Percentiles rank a stretch among this genome's conserved stretches.
These are phyloP conservation scores for Fraxinus anomala DNA, from an alignment of 257 asterid genomes.

Conservation along the genomic window DNA sequence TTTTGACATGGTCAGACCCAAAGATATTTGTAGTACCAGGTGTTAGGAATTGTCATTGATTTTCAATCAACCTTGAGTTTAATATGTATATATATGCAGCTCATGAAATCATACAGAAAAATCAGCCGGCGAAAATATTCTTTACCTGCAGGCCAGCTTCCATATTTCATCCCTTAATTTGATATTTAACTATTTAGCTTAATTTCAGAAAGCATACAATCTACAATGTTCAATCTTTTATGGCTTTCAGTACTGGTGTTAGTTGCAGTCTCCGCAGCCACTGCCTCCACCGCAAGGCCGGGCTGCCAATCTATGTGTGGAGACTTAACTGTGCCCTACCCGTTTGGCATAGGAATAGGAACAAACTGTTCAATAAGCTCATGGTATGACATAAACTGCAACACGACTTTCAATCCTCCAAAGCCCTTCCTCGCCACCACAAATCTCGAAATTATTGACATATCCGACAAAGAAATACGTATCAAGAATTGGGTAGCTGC, in stretches of 20 bases:
- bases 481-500: constrained; percentile 26
- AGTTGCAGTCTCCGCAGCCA: neutral
- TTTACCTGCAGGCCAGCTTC: neutral
- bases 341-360: constrained; percentile 40
- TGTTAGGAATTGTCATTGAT: too few relatives aligned
- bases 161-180: neutral
- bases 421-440: constrained; percentile 12
- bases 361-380: constrained; percentile 27
- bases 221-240: neutral
- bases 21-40: too few relatives aligned
- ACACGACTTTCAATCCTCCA: constrained; percentile 25
- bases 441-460: constrained; percentile 10
- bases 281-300: constrained; percentile 10
- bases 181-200: neutral
- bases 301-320: constrained; percentile 40
- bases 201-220: neutral
- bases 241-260: neutral
- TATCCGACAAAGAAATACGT: constrained; percentile 12
- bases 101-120: too few relatives aligned
- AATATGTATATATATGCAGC: too few relatives aligned
- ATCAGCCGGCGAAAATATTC: neutral
- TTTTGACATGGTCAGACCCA: too few relatives aligned
- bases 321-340: constrained; percentile 32
- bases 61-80: too few relatives aligned
- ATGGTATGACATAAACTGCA: constrained; percentile 32